Evolutionary conservation across 1,284 basidiomycete genomes (phyloP).

Genomic region (Coniferiporia weirii): DNA sequence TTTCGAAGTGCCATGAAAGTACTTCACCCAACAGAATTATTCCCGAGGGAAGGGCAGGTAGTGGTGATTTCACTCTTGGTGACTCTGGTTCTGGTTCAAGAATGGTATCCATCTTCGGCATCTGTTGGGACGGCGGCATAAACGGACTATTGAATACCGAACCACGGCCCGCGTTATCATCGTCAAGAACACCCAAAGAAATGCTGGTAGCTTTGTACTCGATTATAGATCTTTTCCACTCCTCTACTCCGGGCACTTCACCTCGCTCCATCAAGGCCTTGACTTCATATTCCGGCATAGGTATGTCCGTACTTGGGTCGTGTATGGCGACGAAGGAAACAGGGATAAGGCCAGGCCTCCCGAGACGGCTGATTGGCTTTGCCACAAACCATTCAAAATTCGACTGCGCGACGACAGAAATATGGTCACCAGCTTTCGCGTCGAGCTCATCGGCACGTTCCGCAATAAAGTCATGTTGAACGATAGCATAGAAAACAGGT

Average conservation of each 20-base stretch:
- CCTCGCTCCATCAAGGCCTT: slow-evolving; percentile 78
- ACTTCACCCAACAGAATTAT: slow-evolving; percentile 87
- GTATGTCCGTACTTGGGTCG: slow-evolving; percentile 80
- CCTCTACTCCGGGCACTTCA: slow-evolving; percentile 90
- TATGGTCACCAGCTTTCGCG: slow-evolving; percentile 88
- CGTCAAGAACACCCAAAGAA: slow-evolving; percentile 86
- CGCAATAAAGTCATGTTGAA: slow-evolving; percentile 92
- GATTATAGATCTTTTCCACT: slow-evolving; percentile 96
- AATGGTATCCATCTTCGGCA: slow-evolving; percentile 20
- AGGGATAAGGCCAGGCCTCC: slow-evolving; percentile 94
- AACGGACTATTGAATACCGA: slow-evolving; percentile 42
- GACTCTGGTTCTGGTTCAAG: slow-evolving; percentile 25
- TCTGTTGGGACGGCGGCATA: slow-evolving; percentile 26
- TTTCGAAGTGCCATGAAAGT: slow-evolving; percentile 94
- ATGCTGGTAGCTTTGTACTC: slow-evolving; percentile 97
- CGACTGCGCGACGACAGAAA: slow-evolving; percentile 88
- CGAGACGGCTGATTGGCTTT: slow-evolving; percentile 92
- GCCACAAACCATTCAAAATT: slow-evolving; percentile 89
- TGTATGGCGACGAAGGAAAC: slow-evolving; percentile 95
- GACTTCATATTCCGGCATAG: slow-evolving; percentile 61
- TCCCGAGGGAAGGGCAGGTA: slow-evolving; percentile 62
- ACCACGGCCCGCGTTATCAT: slow-evolving; percentile 38
- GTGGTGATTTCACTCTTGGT: slow-evolving; percentile 23
- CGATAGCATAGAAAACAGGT: slow-evolving; percentile 84
- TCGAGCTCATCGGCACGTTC: slow-evolving; percentile 96